A percentile compares a stretch with the other conserved stretches of the same genome.
These are phyloP conservation scores for Aotearoamyces nothofagi DNA, from an alignment of 2,329 filamentous ascomycete species.

Conservation along the genomic window DNA sequence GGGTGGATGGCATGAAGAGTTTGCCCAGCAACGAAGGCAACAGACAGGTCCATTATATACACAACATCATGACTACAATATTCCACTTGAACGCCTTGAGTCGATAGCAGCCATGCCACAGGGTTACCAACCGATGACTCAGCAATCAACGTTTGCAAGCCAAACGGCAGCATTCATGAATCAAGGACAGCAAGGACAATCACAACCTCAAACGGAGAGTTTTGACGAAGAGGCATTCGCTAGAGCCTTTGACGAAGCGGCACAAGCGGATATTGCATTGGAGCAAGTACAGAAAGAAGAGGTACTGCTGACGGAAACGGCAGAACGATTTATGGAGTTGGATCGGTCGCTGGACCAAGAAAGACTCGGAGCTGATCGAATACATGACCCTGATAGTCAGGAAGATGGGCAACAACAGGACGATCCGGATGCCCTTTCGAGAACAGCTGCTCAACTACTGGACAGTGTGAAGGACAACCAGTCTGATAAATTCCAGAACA, in stretches of 20 bases:
- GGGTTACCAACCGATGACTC: conserved; percentile 2
- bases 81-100: too few relatives aligned
- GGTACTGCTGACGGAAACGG: conserved; percentile 5
- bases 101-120: not conserved
- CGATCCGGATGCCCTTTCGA: conserved; percentile 45
- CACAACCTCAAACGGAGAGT: conserved; percentile 20
- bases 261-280: conserved; percentile 6
- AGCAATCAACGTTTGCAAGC: too few relatives aligned
- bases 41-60: conserved; percentile 10
- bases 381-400: conserved; percentile 15
- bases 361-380: conserved; percentile 19
- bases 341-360: conserved; percentile 13
- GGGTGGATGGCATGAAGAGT: conserved; percentile 43
- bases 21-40: conserved; percentile 22
- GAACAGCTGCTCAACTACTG: conserved; percentile 56
- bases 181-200: conserved; percentile 13
- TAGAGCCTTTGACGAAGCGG: conserved; percentile 29
- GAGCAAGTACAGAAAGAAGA: conserved; percentile 3
- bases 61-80: conserved; percentile 2
- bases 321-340: not conserved
- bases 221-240: conserved; percentile 41
- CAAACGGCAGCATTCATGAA: too few relatives aligned
- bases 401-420: conserved; percentile 19
- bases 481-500: conserved; percentile 63
- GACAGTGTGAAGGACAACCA: conserved; percentile 53